These are phyloP conservation scores for Coemansia reversa DNA, from an alignment of 192 early-diverging fungal species.

Conservation along the genomic window DNA sequence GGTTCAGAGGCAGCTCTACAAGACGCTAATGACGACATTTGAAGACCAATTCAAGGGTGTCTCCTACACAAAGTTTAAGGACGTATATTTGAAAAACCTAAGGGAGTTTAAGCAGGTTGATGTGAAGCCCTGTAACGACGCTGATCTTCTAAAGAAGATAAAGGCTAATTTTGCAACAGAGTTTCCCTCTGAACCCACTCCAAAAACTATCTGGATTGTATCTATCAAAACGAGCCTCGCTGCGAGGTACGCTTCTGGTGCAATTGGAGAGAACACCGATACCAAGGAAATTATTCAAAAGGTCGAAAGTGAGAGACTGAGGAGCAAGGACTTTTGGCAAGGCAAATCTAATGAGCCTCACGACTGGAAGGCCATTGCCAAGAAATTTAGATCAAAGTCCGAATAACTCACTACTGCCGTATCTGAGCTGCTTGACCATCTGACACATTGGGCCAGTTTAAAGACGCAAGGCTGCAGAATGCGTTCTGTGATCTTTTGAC, in stretches of 20 bases:
- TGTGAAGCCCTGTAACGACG: constrained; percentile 21
- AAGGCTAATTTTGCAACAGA: neutral
- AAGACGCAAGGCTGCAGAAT: neutral
- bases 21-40: constrained; percentile 11
- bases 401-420: neutral
- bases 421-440: neutral
- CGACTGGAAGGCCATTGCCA: constrained; percentile 41
- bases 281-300: constrained; percentile 11
- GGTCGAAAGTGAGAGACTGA: constrained; percentile 24
- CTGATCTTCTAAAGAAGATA: constrained; percentile 21
- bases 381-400: constrained; percentile 12
- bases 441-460: neutral
- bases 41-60: constrained; percentile 30
- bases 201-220: constrained; percentile 18
- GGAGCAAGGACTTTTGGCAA: constrained; percentile 51
- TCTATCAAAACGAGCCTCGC: constrained; percentile 4
- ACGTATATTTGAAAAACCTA: constrained; percentile 35
- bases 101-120: constrained; percentile 34
- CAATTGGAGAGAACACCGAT: constrained; percentile 9
- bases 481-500: neutral
- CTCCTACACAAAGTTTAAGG: constrained; percentile 37
- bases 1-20: constrained; percentile 39
- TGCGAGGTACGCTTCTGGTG: constrained; percentile 7
- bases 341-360: constrained; percentile 44
- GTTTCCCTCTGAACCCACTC: neutral